These are phyloP conservation scores for Podospora appendiculata DNA, from an alignment of 495 filamentous ascomycete species.

Conservation along the genomic window DNA sequence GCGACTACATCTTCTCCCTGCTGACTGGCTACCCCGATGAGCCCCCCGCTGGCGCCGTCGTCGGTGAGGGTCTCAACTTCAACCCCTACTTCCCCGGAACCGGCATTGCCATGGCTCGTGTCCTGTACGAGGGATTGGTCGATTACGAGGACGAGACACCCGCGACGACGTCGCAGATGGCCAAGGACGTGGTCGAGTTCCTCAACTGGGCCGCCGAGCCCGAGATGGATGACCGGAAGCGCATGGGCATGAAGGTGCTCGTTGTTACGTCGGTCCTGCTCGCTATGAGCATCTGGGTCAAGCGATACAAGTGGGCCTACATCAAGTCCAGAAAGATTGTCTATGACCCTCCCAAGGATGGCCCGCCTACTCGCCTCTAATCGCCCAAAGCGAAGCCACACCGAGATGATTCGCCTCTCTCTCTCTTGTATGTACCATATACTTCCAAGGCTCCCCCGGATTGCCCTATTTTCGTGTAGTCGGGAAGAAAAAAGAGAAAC, in stretches of 20 bases:
- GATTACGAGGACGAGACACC: slow-evolving; percentile 98
- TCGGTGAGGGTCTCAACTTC: slow-evolving; percentile 90
- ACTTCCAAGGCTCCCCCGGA: slow-evolving; percentile 26
- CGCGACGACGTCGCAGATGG: slow-evolving; percentile 96
- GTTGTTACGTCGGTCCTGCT: slow-evolving; percentile 68
- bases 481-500: slow-evolving; percentile 19
- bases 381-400: not conserved
- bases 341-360: slow-evolving; percentile 65
- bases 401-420: slow-evolving; percentile 16
- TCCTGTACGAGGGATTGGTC: slow-evolving; percentile 93
- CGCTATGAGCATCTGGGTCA: slow-evolving; percentile 91
- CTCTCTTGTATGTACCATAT: slow-evolving; percentile 37
- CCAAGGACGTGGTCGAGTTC: slow-evolving; percentile 98
- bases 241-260: slow-evolving; percentile 96
- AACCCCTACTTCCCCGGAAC: slow-evolving; percentile 99
- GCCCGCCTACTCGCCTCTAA: slow-evolving; percentile 25
- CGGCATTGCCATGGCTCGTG: slow-evolving; percentile 97
- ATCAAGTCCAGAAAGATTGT: slow-evolving; percentile 92
- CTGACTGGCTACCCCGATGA: slow-evolving; percentile 99
- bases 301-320: slow-evolving; percentile 96
- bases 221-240: slow-evolving; percentile 98
- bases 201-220: slow-evolving; percentile 98
- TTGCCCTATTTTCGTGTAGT: slow-evolving; percentile 28
- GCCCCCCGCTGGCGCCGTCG: slow-evolving; percentile 74
- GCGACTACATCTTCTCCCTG: slow-evolving; percentile 95